phyloP scores from a whole-genome alignment of 2,329 filamentous ascomycete genomes.

The Sporothrix variecibatus region DNA sequence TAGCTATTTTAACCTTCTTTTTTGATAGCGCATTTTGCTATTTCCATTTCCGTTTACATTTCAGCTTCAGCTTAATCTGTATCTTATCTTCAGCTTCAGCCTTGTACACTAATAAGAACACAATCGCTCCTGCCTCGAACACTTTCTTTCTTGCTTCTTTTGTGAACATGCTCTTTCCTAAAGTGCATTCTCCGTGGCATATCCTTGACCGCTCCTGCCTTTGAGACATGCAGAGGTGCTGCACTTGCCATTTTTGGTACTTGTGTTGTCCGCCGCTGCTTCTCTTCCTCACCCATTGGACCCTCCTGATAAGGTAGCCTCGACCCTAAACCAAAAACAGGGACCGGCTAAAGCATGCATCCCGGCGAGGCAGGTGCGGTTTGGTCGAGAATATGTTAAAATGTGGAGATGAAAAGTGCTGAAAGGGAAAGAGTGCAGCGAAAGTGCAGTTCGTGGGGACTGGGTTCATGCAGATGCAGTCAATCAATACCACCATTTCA shows the following conservation, averaged over 20 bases:
- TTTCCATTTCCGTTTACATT: background rate
- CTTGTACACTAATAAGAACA: background rate
- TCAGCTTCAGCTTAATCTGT: background rate
- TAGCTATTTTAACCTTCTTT: background rate
- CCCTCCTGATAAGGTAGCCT: background rate
- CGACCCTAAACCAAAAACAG: constrained; percentile 12
- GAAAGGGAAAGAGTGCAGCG: background rate
- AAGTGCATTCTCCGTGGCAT: background rate
- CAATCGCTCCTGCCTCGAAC: background rate
- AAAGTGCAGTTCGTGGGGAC: background rate
- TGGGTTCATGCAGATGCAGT: background rate
- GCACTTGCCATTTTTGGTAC: background rate
- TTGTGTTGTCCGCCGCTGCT: background rate
- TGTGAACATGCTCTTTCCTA: background rate
- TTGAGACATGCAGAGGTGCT: background rate
- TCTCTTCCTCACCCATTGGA: background rate
- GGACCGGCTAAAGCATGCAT: constrained; percentile 15
- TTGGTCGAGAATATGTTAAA: background rate
- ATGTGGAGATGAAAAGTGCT: background rate
- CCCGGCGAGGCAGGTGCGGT: constrained; percentile 7
- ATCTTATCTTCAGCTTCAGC: background rate
- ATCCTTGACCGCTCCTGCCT: constrained; percentile 13
- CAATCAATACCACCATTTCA: background rate
- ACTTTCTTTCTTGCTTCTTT: background rate
- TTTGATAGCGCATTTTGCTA: background rate